These are phyloP conservation scores for Coccomyxa sp. DNA, from an alignment of 139 green algal species.

Conservation along the genomic window DNA sequence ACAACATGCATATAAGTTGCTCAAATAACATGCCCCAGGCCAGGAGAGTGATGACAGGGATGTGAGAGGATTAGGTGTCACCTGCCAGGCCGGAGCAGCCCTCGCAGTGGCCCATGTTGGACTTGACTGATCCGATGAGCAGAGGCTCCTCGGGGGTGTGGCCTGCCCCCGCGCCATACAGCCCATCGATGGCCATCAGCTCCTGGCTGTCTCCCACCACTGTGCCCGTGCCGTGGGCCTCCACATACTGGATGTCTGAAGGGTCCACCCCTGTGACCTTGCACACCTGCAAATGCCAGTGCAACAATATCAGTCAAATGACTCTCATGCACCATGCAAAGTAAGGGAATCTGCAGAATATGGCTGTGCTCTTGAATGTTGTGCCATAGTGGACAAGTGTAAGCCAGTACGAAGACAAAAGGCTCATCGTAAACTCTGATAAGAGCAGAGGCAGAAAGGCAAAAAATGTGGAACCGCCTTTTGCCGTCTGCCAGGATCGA, in stretches of 20 bases:
- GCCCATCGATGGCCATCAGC: constrained; percentile 3
- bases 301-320: not conserved
- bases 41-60: not conserved
- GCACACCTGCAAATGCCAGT: constrained; percentile 1
- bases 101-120: constrained; percentile 14
- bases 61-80: not conserved
- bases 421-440: no score
- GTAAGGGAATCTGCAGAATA: not conserved
- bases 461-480: not conserved
- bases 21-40: not conserved
- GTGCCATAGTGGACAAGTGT: no score
- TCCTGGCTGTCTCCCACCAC: constrained; percentile 9
- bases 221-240: constrained; percentile 8
- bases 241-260: constrained; percentile 2
- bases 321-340: not conserved
- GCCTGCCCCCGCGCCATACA: not conserved
- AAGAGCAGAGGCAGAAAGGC: not conserved
- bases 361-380: no score
- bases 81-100: constrained; percentile 3
- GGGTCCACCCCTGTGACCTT: not conserved
- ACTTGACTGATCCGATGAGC: constrained; percentile 8
- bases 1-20: not conserved
- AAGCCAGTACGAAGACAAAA: no score
- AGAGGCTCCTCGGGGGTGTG: not conserved
- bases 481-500: not conserved